Base-by-base conservation (phyloP, 805 yeast species). In the Clavispora asparagi region DNA sequence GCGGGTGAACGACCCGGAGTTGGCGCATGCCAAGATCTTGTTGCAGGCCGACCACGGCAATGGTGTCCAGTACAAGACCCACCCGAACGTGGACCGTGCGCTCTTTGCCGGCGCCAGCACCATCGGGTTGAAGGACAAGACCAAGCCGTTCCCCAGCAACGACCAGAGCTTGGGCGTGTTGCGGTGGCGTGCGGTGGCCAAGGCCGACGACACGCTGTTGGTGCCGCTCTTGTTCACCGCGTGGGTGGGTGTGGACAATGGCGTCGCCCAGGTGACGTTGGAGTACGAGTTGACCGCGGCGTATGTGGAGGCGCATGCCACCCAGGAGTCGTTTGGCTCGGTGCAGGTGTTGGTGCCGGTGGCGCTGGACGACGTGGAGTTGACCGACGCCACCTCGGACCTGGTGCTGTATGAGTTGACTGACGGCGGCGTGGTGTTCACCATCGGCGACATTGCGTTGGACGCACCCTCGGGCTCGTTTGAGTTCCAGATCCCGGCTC, bases 61-160 rank as follows among this genome's bases (percentile, higher is more conserved):
- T 33, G 80, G 70, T 52, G 71, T 82, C 40, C 90, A 85, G 61
- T 94, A 79, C 73, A 91, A 91, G 67, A 90, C 98, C 13, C 97
- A 94, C 72, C 99, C 99, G 52, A 91, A 92, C 63, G 95, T 94
- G 54, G 97, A 94, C 69, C 84, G 87, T 60, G 71, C 70, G 37
- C 65, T 79, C 59, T 94, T 92, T 65, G 74, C 77, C 39, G 62
- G 76, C 12, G 64, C 72, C 13, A 72, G 77, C 47, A 65, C 77
- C 38, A 81, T 94, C 58, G 85, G 85, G 0, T 77, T 91, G 60
- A 87, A 87, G 62, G 95, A 91, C 63, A 71, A 81, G 44, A 61
- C 76, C 40, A 87, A 88, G 61, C 79, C 90, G 31, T 91, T 94
- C 79, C 98, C 98, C 35, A 76, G 90, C 9, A 89, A 91, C 65